Evolutionary conservation across 495 filamentous ascomycete species (phyloP), one percentile per base, ranked within the genome.

Genomic region (Penicillium coprophilum): DNA sequence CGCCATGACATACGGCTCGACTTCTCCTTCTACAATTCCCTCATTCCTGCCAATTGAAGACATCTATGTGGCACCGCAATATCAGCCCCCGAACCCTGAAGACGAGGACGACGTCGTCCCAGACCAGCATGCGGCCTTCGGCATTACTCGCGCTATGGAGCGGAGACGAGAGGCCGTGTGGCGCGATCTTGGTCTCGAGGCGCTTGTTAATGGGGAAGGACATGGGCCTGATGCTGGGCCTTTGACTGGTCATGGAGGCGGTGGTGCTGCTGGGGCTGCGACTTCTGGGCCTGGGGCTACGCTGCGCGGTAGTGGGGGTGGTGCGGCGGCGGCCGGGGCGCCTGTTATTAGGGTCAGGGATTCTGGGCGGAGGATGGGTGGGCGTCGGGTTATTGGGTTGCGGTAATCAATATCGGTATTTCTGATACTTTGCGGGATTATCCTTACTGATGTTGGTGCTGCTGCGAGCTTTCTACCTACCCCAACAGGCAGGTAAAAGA

Each of bases 81-180:
- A 92, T 71, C 91, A 96, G 70, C 94, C 94, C 1, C 80, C 92
- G 46, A 97, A 97, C 71, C 94, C 94, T 0, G 94, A 97, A 73
- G 94, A 98, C 68, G 94, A 98, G 73, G 94, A 98, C 64, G 94
- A 97, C 60, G 89, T 98, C 4, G 92, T 98, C 11, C 94, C 94
- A 1, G 92, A 97, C 65, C 92, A 96, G 77, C 94, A 98, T 71
- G 92, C 94, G 2, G 94, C 94, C 6, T 98, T 96, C 74, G 94
- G 94, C 2, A 97, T 98, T 63, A 82, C 87, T 63, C 83, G 92
- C 62, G 94, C 93, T 0, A 96, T 74, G 77, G 72, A 77, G 46
- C 68, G 70, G 48, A 74, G 72, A 60, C 76, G 80, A 50, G 91
- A 92, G 74, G 75, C 85, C 3, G 85, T 86, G 4, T 97, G 93